Percentiles rank a stretch among this genome's conserved stretches.
Evolutionary conservation across 164 flowering plant genomes (phyloP).

Genomic region (Magnolia changhungtana): DNA sequence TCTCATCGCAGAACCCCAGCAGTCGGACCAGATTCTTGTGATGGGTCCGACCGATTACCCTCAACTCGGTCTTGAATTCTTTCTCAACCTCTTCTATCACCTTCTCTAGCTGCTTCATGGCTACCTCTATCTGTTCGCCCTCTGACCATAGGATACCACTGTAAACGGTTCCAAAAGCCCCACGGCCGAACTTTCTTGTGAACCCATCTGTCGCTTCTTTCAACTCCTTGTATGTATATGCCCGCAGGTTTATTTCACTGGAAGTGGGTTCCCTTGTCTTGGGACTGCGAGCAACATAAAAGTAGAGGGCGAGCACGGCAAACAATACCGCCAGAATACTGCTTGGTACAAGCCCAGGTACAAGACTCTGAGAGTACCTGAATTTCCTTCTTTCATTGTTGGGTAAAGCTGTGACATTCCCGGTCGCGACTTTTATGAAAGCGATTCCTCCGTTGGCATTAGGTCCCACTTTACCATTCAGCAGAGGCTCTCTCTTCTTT

Average conservation of each 20-base stretch:
- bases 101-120: conserved; percentile 29
- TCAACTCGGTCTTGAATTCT: conserved; percentile 29
- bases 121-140: conserved; percentile 18
- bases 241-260: conserved; percentile 17
- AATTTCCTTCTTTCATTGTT: neutral
- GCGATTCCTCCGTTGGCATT: conserved; percentile 12
- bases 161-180: conserved; percentile 30
- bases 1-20: conserved; percentile 21
- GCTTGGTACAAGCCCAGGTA: conserved; percentile 5
- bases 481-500: conserved; percentile 22
- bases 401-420: neutral
- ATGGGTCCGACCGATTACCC: conserved; percentile 28
- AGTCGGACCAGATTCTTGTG: conserved; percentile 26
- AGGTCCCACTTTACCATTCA: conserved; percentile 15
- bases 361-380: neutral
- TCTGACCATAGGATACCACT: conserved; percentile 16
- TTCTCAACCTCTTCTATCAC: conserved; percentile 21
- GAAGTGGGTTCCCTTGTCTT: neutral
- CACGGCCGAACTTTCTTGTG: conserved; percentile 19
- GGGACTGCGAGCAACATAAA: neutral
- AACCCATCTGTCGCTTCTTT: conserved; percentile 28
- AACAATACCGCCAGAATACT: neutral
- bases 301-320: neutral
- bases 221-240: conserved; percentile 24
- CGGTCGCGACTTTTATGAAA: conserved; percentile 20